Conservation (phyloP, 2,329 filamentous ascomycete genomes). For the Plectosphaerella sp. region DNA sequence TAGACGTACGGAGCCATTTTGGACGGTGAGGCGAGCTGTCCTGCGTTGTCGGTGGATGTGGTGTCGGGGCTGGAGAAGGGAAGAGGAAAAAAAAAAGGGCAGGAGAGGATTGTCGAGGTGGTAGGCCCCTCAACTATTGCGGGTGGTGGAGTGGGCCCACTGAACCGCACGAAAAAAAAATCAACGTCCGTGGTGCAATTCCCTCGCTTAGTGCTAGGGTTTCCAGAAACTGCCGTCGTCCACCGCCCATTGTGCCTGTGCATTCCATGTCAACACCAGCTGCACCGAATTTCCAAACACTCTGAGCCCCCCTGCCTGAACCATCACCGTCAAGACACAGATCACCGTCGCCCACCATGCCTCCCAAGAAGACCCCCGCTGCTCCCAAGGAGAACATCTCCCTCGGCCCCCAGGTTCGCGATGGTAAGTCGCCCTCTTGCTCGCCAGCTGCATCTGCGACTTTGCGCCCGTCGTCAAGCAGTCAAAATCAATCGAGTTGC, state of each 20-base stretch:
- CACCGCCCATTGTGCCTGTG: slow-evolving; percentile 1
- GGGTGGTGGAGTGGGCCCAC: neutral
- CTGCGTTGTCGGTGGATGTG: slow-evolving; percentile 26
- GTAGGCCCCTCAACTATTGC: neutral
- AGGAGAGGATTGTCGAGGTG: neutral
- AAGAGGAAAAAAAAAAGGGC: neutral
- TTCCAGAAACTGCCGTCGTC: neutral
- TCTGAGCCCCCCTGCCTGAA: slow-evolving; percentile 4
- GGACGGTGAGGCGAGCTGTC: slow-evolving; percentile 26
- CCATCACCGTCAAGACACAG: slow-evolving; percentile 18
- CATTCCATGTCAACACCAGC: slow-evolving; percentile 4
- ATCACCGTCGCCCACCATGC: slow-evolving; percentile 60
- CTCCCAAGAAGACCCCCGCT: slow-evolving; percentile 81
- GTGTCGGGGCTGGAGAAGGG: slow-evolving; percentile 8
- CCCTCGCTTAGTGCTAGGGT: no score
- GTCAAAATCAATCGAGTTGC: neutral
- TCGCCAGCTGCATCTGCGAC: slow-evolving; percentile 47
- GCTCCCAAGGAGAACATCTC: slow-evolving; percentile 96
- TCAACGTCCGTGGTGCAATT: no score
- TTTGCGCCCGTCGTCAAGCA: slow-evolving; percentile 58
- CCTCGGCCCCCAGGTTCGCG: slow-evolving; percentile 92
- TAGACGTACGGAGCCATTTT: slow-evolving; percentile 55
- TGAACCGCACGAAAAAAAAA: no score
- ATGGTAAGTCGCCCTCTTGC: slow-evolving; percentile 58
- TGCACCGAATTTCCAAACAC: slow-evolving; percentile 2